Evolutionary conservation across 2,329 filamentous ascomycete species (phyloP), one percentile per base, ranked within the genome.

Genomic region (Capronia epimyces): DNA sequence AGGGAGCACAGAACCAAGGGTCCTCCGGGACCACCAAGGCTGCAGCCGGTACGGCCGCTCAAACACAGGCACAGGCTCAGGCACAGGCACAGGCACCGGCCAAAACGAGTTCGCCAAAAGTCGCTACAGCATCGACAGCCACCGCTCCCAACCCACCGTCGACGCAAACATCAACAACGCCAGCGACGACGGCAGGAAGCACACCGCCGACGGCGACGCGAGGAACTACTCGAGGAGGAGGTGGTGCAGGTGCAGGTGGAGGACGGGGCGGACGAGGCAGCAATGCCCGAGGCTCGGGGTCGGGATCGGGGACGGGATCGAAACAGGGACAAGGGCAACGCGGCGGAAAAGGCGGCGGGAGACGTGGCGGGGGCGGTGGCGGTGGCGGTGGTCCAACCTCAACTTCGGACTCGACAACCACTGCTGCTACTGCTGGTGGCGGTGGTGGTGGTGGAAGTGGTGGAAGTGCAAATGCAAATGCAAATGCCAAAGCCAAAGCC

Each of bases 291-390:
- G 34, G 34, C 4, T 20, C 34, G 20, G 16, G 34, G 5, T n/a
- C 34, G 20, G 12, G 25, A 5, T 27, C 25, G 6, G 25, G 34
- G 34, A 37, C 25, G 25, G 34, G 34, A 37, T 5, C 34, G 12
- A 37, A 37, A 20, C 34, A 37, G 20, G 34, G 34, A 5, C 31
- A 10, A 34, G n/a, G n/a, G 1, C 34, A 37, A 18, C 48, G 49
- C 13, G 46, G 46, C 42, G 43, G 42, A 18, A 46, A 44, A 12
- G 24, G 39, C n/a, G 41, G 45, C 40, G 43, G 43, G 20, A 43
- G 39, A 13, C 39, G 39, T 1, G 58, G 59, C 12, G 53, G 61
- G 34, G 52, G 62, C 37, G 62, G 58, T 42, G 60, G 59, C 36
- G 56, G 58, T 46, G 13, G 27, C 13, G 16, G 36, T 21, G 36